These are phyloP conservation scores for Phytophthora brassicae DNA, from an alignment of 352 stramenopile species.

Conservation along the genomic window DNA sequence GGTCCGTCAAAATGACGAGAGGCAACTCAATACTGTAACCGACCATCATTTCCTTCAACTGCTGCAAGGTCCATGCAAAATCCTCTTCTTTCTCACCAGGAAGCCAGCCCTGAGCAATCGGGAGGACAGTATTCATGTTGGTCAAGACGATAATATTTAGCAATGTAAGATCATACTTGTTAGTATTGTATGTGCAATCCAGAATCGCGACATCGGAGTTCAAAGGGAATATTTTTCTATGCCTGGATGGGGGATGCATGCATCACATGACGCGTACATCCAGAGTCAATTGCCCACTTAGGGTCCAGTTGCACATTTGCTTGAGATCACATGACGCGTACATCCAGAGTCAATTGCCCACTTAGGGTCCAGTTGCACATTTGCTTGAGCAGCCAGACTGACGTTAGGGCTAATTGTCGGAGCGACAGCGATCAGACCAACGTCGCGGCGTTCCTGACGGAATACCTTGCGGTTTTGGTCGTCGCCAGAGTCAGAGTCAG, in stretches of 20 bases:
- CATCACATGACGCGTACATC: conserved; percentile 15
- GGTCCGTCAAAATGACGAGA: conserved; percentile 6
- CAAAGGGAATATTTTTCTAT: background rate
- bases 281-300: conserved; percentile 11
- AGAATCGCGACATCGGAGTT: conserved; percentile 1
- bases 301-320: background rate
- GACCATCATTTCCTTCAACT: background rate
- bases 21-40: background rate
- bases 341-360: conserved; percentile 15
- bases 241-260: conserved; percentile 4
- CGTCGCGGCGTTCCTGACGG: background rate
- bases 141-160: conserved; percentile 15
- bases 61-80: too few species aligned
- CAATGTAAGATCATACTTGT: conserved; percentile 1
- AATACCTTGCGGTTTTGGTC: background rate
- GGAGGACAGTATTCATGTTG: conserved; percentile 13
- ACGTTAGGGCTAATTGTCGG: background rate
- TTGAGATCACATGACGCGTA: too few species aligned
- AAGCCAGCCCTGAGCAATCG: too few species aligned
- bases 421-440: conserved; percentile 6
- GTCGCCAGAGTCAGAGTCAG: background rate
- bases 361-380: background rate
- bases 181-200: conserved; percentile 7
- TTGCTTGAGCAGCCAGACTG: background rate
- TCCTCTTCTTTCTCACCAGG: too few species aligned